Percentiles rank a stretch among this genome's conserved stretches.
Evolutionary conservation across 2,329 filamentous ascomycete genomes (phyloP).

Genomic region (Penicillium sp.): DNA sequence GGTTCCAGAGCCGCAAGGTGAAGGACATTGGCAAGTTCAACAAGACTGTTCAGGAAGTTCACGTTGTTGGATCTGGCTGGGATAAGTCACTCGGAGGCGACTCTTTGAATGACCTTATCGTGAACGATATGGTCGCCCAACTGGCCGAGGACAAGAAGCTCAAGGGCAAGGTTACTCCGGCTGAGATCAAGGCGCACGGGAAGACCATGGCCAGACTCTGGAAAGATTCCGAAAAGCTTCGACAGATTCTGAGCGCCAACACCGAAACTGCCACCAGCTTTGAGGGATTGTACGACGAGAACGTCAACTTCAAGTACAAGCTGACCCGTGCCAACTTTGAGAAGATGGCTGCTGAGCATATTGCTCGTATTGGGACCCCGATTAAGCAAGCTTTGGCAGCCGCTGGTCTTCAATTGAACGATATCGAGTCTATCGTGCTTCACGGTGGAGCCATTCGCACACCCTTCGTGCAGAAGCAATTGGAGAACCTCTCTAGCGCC

Average conservation of each 20-base stretch:
- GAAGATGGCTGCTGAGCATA: conserved; percentile 66
- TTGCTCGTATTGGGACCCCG: conserved; percentile 65
- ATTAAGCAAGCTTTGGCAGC: conserved; percentile 72
- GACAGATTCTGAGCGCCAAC: conserved; percentile 93
- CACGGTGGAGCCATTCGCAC: conserved; percentile 88
- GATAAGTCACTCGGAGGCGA: conserved; percentile 89
- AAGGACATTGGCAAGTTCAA: conserved; percentile 93
- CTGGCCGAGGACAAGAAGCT: conserved; percentile 68
- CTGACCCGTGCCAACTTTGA: conserved; percentile 79
- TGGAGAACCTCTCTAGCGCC: conserved; percentile 72
- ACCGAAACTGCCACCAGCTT: conserved; percentile 75
- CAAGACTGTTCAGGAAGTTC: conserved; percentile 95
- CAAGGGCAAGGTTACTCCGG: conserved; percentile 40
- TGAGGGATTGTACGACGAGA: conserved; percentile 80
- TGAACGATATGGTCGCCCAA: conserved; percentile 81
- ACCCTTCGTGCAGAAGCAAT: conserved; percentile 86
- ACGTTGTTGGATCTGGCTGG: conserved; percentile 82
- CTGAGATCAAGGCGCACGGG: conserved; percentile 65
- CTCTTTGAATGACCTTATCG: conserved; percentile 78
- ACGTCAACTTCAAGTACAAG: conserved; percentile 92
- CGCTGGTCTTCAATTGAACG: conserved; percentile 69
- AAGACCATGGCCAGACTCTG: conserved; percentile 84
- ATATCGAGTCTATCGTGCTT: conserved; percentile 87
- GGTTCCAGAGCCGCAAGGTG: conserved; percentile 82
- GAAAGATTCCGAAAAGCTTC: conserved; percentile 84